A percentile compares a stretch with the other conserved stretches of the same genome.
Evolutionary conservation across 2,329 filamentous ascomycete species (phyloP).

Genomic region (Pseudogymnoascus sp.): DNA sequence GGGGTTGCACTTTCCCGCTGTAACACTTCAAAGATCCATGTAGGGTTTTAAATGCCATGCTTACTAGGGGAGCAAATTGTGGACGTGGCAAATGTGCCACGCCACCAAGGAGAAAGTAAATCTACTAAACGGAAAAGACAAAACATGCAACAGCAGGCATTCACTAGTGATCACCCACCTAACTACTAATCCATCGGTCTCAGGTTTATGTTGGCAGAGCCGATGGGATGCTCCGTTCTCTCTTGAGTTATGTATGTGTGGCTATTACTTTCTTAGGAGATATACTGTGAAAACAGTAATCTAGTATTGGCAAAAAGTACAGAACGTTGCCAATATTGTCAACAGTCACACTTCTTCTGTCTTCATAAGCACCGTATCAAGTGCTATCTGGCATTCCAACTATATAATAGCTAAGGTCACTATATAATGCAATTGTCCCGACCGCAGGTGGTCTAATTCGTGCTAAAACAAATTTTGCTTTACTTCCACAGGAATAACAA

Average conservation of each 20-base stretch:
- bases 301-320: background rate
- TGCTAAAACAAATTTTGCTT: background rate
- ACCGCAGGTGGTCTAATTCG: background rate
- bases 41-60: no score
- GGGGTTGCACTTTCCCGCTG: no score
- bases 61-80: background rate
- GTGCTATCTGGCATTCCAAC: no score
- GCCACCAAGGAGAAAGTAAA: background rate
- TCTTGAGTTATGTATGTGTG: background rate
- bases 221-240: conserved; percentile 7
- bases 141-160: background rate
- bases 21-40: no score
- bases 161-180: conserved; percentile 2
- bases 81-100: background rate
- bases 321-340: background rate
- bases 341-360: background rate
- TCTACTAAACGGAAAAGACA: background rate
- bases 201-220: conserved; percentile 9
- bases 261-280: background rate
- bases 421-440: no score
- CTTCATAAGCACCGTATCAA: background rate
- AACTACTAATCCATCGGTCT: background rate
- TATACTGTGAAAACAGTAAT: background rate
- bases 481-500: background rate
- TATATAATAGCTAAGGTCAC: no score